Evolutionary conservation across 2,329 filamentous ascomycete genomes (phyloP), one percentile per base, ranked within the genome.

Genomic region (Clonostachys solani): DNA sequence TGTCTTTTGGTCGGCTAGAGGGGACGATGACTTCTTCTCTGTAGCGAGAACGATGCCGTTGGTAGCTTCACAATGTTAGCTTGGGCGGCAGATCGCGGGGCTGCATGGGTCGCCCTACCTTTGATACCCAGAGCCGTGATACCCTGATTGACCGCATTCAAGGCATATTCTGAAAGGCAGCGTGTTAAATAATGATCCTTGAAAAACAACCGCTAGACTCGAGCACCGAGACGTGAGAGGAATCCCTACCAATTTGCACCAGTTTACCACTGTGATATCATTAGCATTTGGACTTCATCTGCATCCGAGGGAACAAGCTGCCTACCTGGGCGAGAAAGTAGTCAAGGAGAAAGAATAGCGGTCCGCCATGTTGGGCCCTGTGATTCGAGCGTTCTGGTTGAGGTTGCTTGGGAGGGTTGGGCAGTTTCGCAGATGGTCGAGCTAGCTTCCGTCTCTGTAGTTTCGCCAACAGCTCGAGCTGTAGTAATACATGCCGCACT

Each of bases 321-420:
- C 83, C 72, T 84, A 95, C 94, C 92, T 99, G 69, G 94, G 94
- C 64, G 94, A 97, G 86, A 99, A 99, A 56, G 94, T 99, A 55
- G 94, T 99, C 68, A 99, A 82, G 50, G 94, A 99, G 84, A 99
- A 99, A 47, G 92, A 96, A 74, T 99, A 99, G 78, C 94, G 83
- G 74, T 99, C 94, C 65, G 94, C 92, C 92, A 99, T 99, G 66
- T 56, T 76, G 63, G 60, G 52, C 40, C 8, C 29, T 43, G 45
- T 49, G 50, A 45, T 45, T 49, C 40, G 33, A 49, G 47, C 43
- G 47, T 29, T 38, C 36, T 38, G 10, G 15, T 38, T 18, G 36
- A n/a, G 36, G 15, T n/a, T 38, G 36, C 36, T 38, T n/a, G 15
- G 12, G 15, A 18, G 36, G 15, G 36, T n/a, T 38, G 15, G 15